Base-by-base conservation (phyloP, 1,139 yeast genomes). In the Saccharomyces hybrid region DNA sequence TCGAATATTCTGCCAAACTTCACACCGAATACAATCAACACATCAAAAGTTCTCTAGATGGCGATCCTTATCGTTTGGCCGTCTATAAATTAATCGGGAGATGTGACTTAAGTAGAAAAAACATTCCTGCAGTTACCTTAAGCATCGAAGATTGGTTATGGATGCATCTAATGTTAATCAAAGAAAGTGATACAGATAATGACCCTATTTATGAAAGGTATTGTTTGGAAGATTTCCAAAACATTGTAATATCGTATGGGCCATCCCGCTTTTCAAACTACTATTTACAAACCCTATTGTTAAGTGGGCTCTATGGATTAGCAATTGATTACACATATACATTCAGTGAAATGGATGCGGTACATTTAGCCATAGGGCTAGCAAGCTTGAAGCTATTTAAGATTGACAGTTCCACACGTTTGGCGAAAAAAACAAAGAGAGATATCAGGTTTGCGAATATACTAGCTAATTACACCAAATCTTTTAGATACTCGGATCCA, bases 111-210 rank as follows among this genome's bases (percentile, higher is more conserved):
- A 65, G 70, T 2, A 82, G 85, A 64, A 88, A 88, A 66, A 78
- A 82, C n/a, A 78, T 91, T 54, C 95, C 96, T 2, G 75, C 78
- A 28, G 85, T 93, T 51, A 83, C 91, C 48, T 73, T 84, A 49
- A 88, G 95, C 57, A 81, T 91, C 53, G 99, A 93, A 70, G 99
- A 93, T 71, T 93, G 99, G 99, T 72, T 91, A 54, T 93, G 99
- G 99, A 81, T 88, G 68, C 97, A 93, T 71, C 78, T 93, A 55
- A 80, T 84, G 66, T 76, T 91, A 32, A 81, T 87, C 16, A 82
- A 84, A 57, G 95, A 87, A 63, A 77, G 75, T 52, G 71, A 70
- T 49, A 61, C 66, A 12, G 70, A 59, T 26, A 71, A 75, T 24
- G 79, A 76, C 55, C 79, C 86, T 50, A 75, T 82, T 8, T 85